These are phyloP conservation scores for Lepidium aucheri DNA, from an alignment of 345 rosid genomes.

Conservation along the genomic window DNA sequence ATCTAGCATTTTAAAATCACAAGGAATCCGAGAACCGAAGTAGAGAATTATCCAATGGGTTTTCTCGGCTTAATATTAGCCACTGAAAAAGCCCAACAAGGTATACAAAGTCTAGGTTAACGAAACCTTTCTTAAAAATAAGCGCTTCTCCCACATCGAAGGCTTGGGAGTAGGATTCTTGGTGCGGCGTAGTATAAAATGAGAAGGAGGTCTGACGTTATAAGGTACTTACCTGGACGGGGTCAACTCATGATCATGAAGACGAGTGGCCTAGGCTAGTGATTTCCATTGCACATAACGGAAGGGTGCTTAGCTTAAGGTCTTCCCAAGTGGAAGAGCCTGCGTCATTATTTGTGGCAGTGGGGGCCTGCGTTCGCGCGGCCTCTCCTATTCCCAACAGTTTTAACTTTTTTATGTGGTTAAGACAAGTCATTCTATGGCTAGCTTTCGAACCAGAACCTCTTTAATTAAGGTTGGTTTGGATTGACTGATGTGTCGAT, in stretches of 20 bases:
- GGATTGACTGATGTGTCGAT: too few relatives aligned
- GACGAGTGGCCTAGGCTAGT: conserved; percentile 28
- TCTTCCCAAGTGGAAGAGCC: conserved; percentile 43
- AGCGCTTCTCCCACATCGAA: conserved; percentile 6
- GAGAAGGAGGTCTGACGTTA: rapidly evolving
- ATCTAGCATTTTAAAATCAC: neutral
- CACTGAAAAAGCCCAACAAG: neutral
- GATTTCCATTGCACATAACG: conserved; percentile 22
- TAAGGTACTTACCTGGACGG: conserved; percentile 28
- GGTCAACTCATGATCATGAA: conserved; percentile 24
- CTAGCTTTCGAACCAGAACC: neutral
- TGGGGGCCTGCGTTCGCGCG: conserved; percentile 51
- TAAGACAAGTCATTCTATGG: neutral
- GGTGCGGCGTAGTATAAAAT: neutral
- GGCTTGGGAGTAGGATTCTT: neutral
- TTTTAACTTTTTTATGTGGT: neutral
- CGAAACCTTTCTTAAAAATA: neutral
- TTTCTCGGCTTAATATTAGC: neutral
- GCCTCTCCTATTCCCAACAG: conserved; percentile 14
- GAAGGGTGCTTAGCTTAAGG: conserved; percentile 27
- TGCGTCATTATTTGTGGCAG: conserved; percentile 49
- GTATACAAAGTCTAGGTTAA: neutral
- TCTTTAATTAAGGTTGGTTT: too few relatives aligned
- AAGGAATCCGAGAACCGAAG: neutral
- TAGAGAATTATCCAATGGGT: neutral